Evolutionary conservation across 805 yeast species (phyloP), one percentile per base, ranked within the genome.

Genomic region (Pichia occidentalis): DNA sequence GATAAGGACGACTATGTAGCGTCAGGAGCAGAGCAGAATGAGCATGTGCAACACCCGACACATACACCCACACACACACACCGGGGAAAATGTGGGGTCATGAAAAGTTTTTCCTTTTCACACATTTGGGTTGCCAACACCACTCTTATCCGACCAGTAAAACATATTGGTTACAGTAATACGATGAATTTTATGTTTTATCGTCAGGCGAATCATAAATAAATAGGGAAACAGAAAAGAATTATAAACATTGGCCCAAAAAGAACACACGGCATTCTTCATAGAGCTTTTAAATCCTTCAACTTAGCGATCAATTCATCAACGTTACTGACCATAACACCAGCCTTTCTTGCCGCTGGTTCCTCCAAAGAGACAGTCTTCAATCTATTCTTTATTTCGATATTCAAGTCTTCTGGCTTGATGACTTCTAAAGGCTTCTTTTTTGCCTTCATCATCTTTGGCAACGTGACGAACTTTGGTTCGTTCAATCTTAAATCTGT

Each of bases 401-500:
- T 70, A n/a, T 80, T 83, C 43, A 85, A 73, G 50, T 84, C 94
- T n/a, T 56, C 66, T 16, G 79, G 61, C 65, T 72, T 63, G 61
- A 75, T 59, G 54, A 75, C 69, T 50, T 77, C 85, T 58, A 88
- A 69, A 4, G 95, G 95, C 70, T 86, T 88, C 76, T 88, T 88
- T 70, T 92, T 92, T 39, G 97, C 97, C 70, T 92, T 92, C 97
- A 92, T 92, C 67, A 88, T 75, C 61, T 90, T 92, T 44, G 96
- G 97, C 56, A 92, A 71, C 11, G 95, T 77, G n/a, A 95, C 95
- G 54, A 86, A 92, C 52, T 97, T 79, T 30, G 99, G 98, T 57
- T 77, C 92, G 60, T 92, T 92, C 55, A 92, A 73, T 61, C 98
- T 80, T 51, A 92, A 70, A 60, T 92, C 99, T 3, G 97, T 82